phyloP scores from a whole-genome alignment of 441 rosid genomes.

The Croton setiger region DNA sequence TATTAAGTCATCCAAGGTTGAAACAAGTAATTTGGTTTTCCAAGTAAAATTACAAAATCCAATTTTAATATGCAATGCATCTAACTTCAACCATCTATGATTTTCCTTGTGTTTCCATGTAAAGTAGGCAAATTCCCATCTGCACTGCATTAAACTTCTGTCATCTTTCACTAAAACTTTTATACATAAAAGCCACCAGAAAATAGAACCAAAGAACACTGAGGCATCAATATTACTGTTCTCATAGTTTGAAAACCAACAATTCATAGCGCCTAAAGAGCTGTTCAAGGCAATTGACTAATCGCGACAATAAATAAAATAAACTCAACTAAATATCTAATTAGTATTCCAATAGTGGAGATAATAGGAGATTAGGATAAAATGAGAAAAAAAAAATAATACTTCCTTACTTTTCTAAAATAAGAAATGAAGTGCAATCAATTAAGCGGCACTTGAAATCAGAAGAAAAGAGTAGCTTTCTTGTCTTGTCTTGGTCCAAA shows the following conservation, averaged over 20 bases:
- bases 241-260: neutral
- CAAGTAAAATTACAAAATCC: neutral
- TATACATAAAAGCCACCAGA: neutral
- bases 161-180: neutral
- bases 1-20: neutral
- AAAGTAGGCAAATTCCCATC: neutral
- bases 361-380: too few species aligned
- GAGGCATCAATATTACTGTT: neutral
- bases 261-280: neutral
- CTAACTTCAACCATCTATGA: neutral
- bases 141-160: neutral
- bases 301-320: too few species aligned
- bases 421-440: too few species aligned
- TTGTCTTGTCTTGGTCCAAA: neutral
- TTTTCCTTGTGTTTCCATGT: neutral
- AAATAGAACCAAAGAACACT: neutral
- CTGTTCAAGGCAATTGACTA: too few species aligned
- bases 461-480: neutral
- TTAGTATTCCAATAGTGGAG: too few species aligned
- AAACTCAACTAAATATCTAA: too few species aligned
- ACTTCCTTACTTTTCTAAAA: too few species aligned
- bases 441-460: too few species aligned
- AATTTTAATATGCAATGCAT: too few species aligned
- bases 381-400: too few species aligned
- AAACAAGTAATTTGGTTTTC: neutral